Evolutionary conservation across 1,284 basidiomycete species (phyloP), one percentile per base, ranked within the genome.

Genomic region (Microbotryum lychnidis-dioicae): DNA sequence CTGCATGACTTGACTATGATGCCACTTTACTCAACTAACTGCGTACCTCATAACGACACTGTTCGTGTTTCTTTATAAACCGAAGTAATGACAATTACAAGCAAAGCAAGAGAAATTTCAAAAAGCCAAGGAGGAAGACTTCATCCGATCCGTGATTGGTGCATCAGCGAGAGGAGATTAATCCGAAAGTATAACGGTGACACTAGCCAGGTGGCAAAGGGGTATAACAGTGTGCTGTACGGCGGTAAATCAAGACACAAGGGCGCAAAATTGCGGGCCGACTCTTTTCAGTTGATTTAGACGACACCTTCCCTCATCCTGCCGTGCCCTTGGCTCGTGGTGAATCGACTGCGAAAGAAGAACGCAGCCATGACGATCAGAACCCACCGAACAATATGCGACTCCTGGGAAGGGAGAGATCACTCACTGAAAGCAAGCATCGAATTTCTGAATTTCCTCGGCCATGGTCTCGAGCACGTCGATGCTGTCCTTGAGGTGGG

Each of bases 401-500:
- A 56, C 51, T 23, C 14, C 27, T 42, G 18, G 49, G 20, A 54
- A 50, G 21, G 57, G 23, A 29, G 57, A 44, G 31, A 50, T 44
- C 20, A 54, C 53, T 42, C 56, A 69, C 50, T 69, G 68, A 18
- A 69, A 54, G 9, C 63, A 57, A 46, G 67, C 63, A 48, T 67
- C 64, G 8, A 67, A 52, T 9, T 60, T 49, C 50, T 64, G 65
- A 44, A 69, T 61, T 37, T 67, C 60, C n/a, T 67, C 63, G 16
- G 68, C 68, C 68, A 67, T 92, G 69, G 84, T 83, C 71, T 94
- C 92, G 33, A 96, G 79, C 50, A 87, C 80, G 74, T 92, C 88
- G 54, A 96, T 89, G 20, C 94, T 89, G 72, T 93, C 89, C 49
- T 83, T 84, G 60, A 96, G 78, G 74, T 92, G 91, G 63, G 84